Evolutionary conservation across 108 stramenopile genomes (phyloP).

Genomic region (Discostella stelligeroides): DNA sequence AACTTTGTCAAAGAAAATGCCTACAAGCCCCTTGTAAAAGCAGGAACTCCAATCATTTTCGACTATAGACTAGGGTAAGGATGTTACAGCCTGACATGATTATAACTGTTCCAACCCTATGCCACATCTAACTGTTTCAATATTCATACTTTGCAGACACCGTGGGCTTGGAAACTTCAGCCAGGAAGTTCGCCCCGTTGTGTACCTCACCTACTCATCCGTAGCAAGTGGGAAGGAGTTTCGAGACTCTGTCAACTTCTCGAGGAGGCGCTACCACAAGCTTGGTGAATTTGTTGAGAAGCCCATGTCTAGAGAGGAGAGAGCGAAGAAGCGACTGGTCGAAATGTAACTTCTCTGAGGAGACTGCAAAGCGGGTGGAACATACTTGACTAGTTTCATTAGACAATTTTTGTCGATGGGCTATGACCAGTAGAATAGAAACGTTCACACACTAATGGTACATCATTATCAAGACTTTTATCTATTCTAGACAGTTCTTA

Average conservation of each 20-base stretch:
- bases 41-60: constrained; percentile 83
- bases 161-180: constrained; percentile 77
- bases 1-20: constrained; percentile 66
- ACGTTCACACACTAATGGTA: background rate
- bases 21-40: constrained; percentile 67
- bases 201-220: constrained; percentile 87
- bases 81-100: background rate
- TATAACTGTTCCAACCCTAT: background rate
- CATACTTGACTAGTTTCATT: background rate
- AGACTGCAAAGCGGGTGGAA: background rate
- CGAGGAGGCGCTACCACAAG: constrained; percentile 71
- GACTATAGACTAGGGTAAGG: constrained; percentile 81
- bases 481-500: background rate
- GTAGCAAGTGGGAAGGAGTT: constrained; percentile 72
- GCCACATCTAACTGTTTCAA: background rate
- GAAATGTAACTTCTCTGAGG: background rate
- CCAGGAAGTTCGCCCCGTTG: constrained; percentile 66
- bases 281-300: constrained; percentile 77
- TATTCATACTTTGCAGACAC: constrained; percentile 37
- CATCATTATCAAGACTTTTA: background rate
- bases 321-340: constrained; percentile 54
- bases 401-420: background rate
- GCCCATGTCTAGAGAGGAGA: constrained; percentile 71
- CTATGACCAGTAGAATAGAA: background rate
- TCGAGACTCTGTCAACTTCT: constrained; percentile 85